Conservation (phyloP, 164 flowering plant species). For the Magnolia officinalis region DNA sequence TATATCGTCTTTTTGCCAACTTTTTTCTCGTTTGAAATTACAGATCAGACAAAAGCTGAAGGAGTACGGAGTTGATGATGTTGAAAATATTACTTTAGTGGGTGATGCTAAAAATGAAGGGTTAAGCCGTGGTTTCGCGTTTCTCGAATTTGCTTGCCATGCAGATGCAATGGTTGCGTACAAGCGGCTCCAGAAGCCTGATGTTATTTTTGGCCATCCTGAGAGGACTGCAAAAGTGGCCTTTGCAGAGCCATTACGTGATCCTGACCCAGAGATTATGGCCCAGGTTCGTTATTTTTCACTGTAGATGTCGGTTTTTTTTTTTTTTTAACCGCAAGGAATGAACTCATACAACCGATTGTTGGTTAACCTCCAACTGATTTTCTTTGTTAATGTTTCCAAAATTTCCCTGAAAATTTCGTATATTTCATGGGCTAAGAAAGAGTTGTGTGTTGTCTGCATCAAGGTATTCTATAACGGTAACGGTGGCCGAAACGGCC, state of each 20-base stretch:
- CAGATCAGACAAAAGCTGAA: slow-evolving; percentile 66
- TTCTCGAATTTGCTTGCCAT: slow-evolving; percentile 71
- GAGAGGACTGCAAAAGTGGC: slow-evolving; percentile 85
- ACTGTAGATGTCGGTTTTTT: neutral
- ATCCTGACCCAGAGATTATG: slow-evolving; percentile 78
- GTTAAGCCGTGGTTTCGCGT: slow-evolving; percentile 76
- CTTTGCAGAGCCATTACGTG: slow-evolving; percentile 80
- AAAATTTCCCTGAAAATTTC: too few species aligned
- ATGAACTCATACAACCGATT: too few species aligned
- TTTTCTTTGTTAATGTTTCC: too few species aligned
- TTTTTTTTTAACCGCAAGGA: too few species aligned
- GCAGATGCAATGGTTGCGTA: slow-evolving; percentile 73
- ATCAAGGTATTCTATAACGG: too few species aligned
- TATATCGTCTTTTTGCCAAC: neutral
- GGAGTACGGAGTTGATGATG: slow-evolving; percentile 17
- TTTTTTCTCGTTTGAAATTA: neutral
- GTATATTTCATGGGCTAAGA: too few species aligned
- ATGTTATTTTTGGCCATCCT: slow-evolving; percentile 69
- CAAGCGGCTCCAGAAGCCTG: slow-evolving; percentile 77
- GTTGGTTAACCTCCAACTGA: too few species aligned
- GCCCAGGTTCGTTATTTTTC: slow-evolving; percentile 30
- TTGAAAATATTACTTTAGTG: slow-evolving; percentile 48
- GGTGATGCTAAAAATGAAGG: slow-evolving; percentile 66
- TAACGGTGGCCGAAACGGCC: too few species aligned
- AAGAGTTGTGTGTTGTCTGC: too few species aligned